Percentiles rank a stretch among this genome's conserved stretches.
phyloP scores from a whole-genome alignment of 2,329 filamentous ascomycete genomes.

The Colletotrichum sp. region DNA sequence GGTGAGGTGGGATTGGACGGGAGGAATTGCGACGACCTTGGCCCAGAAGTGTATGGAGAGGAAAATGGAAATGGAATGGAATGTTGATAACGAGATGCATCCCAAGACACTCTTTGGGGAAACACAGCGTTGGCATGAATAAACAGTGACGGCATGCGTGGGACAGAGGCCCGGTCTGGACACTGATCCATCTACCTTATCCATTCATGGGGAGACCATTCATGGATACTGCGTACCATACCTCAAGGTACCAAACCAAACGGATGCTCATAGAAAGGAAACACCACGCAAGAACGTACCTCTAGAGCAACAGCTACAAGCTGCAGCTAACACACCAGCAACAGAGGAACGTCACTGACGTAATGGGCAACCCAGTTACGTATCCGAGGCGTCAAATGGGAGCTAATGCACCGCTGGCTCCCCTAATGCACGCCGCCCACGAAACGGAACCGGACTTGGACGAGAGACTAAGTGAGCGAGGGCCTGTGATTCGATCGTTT shows the following conservation, averaged over 20 bases:
- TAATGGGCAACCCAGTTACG: constrained; percentile 17
- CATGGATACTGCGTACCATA: too few species aligned
- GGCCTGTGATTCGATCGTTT: constrained; percentile 8
- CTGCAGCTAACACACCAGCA: neutral
- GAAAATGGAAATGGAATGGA: neutral
- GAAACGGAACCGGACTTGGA: constrained; percentile 6
- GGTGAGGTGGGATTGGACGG: neutral
- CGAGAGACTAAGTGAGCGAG: neutral
- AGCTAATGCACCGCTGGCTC: neutral
- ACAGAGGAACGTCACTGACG: neutral
- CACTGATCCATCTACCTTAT: neutral
- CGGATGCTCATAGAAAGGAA: neutral
- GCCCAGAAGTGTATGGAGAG: neutral
- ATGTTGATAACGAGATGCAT: neutral
- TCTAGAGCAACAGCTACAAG: neutral
- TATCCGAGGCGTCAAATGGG: constrained; percentile 10
- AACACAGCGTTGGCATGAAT: neutral
- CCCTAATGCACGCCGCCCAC: constrained; percentile 9
- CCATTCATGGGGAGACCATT: too few species aligned
- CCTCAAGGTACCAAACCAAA: neutral
- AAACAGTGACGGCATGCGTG: constrained; percentile 1
- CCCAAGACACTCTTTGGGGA: neutral
- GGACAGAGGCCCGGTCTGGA: neutral
- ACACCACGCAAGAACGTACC: neutral
- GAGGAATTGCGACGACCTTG: neutral